Percentiles rank a stretch among this genome's conserved stretches.
phyloP scores from a whole-genome alignment of 164 flowering plant species.

The Paratinospora sagittata region DNA sequence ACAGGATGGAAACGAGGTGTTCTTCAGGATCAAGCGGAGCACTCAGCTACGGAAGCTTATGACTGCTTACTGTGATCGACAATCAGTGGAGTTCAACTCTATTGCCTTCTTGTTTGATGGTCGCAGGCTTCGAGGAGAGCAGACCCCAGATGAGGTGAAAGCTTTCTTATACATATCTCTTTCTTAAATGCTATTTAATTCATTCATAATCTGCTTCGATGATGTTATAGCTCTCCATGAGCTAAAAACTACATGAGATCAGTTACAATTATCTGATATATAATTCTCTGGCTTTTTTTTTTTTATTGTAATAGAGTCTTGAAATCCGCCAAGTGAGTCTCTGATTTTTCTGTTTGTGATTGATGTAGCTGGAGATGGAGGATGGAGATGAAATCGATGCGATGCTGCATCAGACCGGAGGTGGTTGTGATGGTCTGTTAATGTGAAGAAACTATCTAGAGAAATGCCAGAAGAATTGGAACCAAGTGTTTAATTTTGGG shows the following conservation, averaged over 20 bases:
- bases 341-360: neutral
- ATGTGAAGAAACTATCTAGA: neutral
- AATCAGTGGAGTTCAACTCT: conserved; percentile 30
- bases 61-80: conserved; percentile 44
- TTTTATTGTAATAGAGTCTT: too few species aligned
- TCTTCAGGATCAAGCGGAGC: conserved; percentile 40
- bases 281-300: too few species aligned
- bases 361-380: conserved; percentile 30
- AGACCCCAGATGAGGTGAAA: conserved; percentile 39
- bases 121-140: conserved; percentile 32
- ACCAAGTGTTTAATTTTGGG: neutral
- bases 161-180: neutral
- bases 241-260: too few species aligned
- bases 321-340: too few species aligned
- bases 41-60: conserved; percentile 37
- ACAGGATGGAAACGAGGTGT: conserved; percentile 41
- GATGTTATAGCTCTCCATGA: neutral
- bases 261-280: too few species aligned
- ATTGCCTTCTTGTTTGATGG: conserved; percentile 40
- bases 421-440: neutral
- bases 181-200: neutral
- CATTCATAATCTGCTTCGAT: neutral
- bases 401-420: conserved; percentile 30
- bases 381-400: conserved; percentile 34
- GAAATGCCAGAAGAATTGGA: neutral